Base-by-base conservation (phyloP, 1,284 basidiomycete genomes). In the Acaromyces ingoldii region DNA sequence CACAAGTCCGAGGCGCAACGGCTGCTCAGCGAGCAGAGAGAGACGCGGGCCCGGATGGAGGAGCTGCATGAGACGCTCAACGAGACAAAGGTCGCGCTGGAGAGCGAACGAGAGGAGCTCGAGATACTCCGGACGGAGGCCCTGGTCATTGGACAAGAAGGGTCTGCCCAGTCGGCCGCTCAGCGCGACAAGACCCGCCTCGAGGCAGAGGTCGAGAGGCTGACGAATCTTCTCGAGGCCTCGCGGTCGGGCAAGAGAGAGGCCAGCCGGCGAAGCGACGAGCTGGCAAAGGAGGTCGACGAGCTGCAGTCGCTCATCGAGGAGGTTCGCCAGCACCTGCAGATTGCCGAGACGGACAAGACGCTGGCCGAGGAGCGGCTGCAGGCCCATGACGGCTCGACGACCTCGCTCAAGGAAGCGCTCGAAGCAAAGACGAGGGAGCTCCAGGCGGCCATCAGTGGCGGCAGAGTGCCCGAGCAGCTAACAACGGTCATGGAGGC, bases 1-100 rank as follows among this genome's bases (percentile, higher is more conserved):
- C 48, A 60, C 46, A 83, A 83, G 62, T 81, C 83, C 1, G 88
- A 91, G 64, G 79, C 78, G 13, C 78, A 78, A 46, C 82, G 85
- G 1, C 81, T 73, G 15, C 53, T 51, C 4, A 46, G 55, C 24
- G 65, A 72, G 46, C 53, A 70, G 52, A 31, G 22, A 26, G 54
- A 60, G 21, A 57, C 65, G 46, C 58, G 61, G 26, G 33, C 53
- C n/a, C 49, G 62, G 21, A 57, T 64, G 39, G 60, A 65, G 6
- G 69, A 75, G 53, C 62, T 68, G 1, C 26, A 67, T 49, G 69
- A 75, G 43, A 67, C 67, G n/a, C 48, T 70, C 15, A 58, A 65
- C 53, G 71, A 66, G 33, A 67, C 87, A 65, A 86, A 85, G n/a
- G 80, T 83, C 31, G 88, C 91, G 1, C 80, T 69, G 59, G 21